A percentile compares a stretch with the other conserved stretches of the same genome.
These are phyloP conservation scores for Penicillium taxi DNA, from an alignment of 495 filamentous ascomycete species.

Conservation along the genomic window DNA sequence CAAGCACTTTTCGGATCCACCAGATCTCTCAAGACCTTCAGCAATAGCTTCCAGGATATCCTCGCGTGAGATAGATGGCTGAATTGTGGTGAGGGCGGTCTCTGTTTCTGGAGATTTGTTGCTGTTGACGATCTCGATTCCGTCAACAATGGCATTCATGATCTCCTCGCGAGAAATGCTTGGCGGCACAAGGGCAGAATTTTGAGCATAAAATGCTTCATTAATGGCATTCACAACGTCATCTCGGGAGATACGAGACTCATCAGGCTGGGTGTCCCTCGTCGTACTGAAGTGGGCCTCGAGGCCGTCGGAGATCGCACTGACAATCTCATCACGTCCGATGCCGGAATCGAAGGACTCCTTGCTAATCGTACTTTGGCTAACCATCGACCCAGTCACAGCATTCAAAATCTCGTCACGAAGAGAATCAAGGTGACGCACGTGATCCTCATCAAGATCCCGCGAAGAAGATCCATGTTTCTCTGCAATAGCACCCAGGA, in stretches of 20 bases:
- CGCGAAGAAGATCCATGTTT: not conserved
- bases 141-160: conserved; percentile 46
- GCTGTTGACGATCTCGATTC: conserved; percentile 25
- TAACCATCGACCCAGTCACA: conserved; percentile 28
- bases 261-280: conserved; percentile 31
- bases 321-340: conserved; percentile 39
- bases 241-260: conserved; percentile 35
- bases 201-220: conserved; percentile 45
- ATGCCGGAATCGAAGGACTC: conserved; percentile 43
- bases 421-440: conserved; percentile 24
- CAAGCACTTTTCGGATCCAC: conserved; percentile 10
- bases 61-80: conserved; percentile 35
- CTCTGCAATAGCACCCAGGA: conserved; percentile 40
- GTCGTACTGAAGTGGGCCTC: conserved; percentile 33
- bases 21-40: conserved; percentile 13
- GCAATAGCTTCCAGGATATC: conserved; percentile 43
- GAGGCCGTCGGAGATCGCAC: conserved; percentile 35
- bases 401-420: conserved; percentile 37
- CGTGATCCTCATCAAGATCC: conserved; percentile 11
- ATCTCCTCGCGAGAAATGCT: conserved; percentile 35
- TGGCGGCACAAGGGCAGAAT: conserved; percentile 24
- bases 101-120: no score
- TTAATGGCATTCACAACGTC: conserved; percentile 49
- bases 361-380: conserved; percentile 41
- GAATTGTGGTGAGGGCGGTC: conserved; percentile 14